A percentile compares a stretch with the other conserved stretches of the same genome.
These are phyloP conservation scores for Pseudognaphalium luteoalbum DNA, from an alignment of 129 eudicot species.

Conservation along the genomic window DNA sequence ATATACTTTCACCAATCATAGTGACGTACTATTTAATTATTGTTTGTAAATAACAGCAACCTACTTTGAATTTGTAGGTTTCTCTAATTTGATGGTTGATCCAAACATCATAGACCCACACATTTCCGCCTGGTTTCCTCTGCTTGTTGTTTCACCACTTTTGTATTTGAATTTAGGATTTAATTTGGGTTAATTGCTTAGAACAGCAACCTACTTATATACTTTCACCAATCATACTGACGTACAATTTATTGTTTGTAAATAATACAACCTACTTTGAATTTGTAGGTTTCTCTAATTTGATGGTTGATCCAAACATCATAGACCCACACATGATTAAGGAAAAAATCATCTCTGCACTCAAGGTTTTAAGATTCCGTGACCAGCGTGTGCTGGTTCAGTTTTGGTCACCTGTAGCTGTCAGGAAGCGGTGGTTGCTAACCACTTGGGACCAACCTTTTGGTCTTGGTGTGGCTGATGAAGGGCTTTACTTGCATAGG, in stretches of 20 bases:
- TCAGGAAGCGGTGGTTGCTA: slow-evolving; percentile 14
- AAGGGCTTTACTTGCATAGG: slow-evolving; percentile 7
- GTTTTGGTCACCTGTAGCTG: slow-evolving; percentile 25
- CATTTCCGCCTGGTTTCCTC: neutral
- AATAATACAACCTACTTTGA: neutral
- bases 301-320: slow-evolving; percentile 11
- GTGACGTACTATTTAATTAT: neutral
- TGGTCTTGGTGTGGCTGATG: slow-evolving; percentile 11
- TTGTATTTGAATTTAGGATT: neutral
- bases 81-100: slow-evolving; percentile 12
- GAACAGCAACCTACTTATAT: neutral
- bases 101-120: slow-evolving; percentile 11
- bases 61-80: neutral
- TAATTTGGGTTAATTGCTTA: neutral
- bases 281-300: slow-evolving; percentile 6
- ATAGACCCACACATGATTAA: slow-evolving; percentile 4
- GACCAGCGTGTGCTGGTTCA: slow-evolving; percentile 9
- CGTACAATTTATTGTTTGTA: neutral
- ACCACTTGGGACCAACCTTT: slow-evolving; percentile 26
- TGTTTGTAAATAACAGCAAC: neutral
- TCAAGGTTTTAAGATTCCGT: slow-evolving; percentile 17
- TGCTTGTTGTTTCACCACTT: neutral
- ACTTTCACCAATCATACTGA: neutral
- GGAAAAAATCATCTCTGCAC: slow-evolving; percentile 2
- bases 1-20: neutral